Evolutionary conservation across 257 asterid genomes (phyloP).

Genomic region (Salvia rosmarinus): DNA sequence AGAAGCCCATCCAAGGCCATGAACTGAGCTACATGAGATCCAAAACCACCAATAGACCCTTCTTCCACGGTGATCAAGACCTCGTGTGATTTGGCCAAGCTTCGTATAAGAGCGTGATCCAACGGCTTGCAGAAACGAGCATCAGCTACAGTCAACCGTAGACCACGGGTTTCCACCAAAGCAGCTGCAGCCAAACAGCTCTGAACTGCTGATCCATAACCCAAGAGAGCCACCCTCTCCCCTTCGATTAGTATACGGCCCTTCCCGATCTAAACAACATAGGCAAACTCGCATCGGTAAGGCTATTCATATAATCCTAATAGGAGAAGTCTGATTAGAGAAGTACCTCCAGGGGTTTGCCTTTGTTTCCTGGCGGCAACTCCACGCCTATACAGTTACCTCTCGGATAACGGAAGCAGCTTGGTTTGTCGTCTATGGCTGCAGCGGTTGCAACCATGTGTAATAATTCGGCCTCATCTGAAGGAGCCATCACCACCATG

Average conservation of each 20-base stretch:
- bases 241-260: conserved; percentile 85
- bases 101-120: conserved; percentile 71
- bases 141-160: conserved; percentile 80
- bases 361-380: conserved; percentile 85
- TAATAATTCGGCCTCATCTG: conserved; percentile 85
- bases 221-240: conserved; percentile 88
- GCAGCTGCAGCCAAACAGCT: conserved; percentile 88
- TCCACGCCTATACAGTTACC: conserved; percentile 85
- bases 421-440: conserved; percentile 88
- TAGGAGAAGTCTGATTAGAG: not conserved
- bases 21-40: conserved; percentile 93
- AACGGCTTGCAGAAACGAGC: conserved; percentile 96
- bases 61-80: conserved; percentile 88
- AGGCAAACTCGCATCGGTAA: not conserved
- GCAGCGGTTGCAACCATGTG: conserved; percentile 99
- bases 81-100: conserved; percentile 82
- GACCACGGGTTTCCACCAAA: conserved; percentile 57
- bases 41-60: conserved; percentile 99
- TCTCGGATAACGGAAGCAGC: conserved; percentile 92
- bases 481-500: conserved; percentile 99
- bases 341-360: conserved; percentile 80
- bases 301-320: not conserved
- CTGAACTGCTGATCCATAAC: conserved; percentile 87
- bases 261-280: conserved; percentile 62
- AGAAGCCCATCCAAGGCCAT: conserved; percentile 95